Conservation (phyloP, 352 stramenopile genomes). For the Globisporangium mamillatum region DNA sequence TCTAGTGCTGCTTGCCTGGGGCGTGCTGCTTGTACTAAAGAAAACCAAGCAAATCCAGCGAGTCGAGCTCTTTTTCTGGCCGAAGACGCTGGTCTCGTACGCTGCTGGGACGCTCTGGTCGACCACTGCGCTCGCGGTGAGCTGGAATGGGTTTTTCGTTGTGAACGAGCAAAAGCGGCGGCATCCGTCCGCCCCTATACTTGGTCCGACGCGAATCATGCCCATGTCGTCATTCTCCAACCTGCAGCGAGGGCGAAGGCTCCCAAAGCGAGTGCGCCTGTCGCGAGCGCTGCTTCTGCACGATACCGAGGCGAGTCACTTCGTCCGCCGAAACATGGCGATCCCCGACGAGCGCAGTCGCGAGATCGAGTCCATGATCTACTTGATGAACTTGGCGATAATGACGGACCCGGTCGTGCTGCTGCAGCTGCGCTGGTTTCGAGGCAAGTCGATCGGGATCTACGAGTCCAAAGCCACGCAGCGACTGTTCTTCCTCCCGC, state of each 20-base stretch:
- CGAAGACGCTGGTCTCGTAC: slow-evolving; percentile 17
- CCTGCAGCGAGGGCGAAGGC: background rate
- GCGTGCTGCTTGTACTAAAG: background rate
- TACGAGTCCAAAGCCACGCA: slow-evolving; percentile 5
- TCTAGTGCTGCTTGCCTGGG: slow-evolving; percentile 3
- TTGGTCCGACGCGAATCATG: slow-evolving; percentile 4
- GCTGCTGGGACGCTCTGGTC: slow-evolving; percentile 19
- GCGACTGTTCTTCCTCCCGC: slow-evolving; percentile 3
- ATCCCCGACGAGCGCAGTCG: background rate
- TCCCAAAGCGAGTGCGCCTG: background rate
- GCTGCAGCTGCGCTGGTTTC: background rate
- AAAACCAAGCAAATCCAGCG: background rate
- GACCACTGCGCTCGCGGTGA: slow-evolving; percentile 12
- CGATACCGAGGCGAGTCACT: background rate
- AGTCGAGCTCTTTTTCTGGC: slow-evolving; percentile 11
- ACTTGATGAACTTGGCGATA: slow-evolving; percentile 15
- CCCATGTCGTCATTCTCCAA: background rate
- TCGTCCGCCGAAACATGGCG: background rate
- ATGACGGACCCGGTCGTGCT: slow-evolving; percentile 8
- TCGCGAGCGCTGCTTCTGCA: slow-evolving; percentile 12
- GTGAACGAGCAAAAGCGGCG: background rate
- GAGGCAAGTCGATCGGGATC: background rate
- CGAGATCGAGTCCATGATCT: slow-evolving; percentile 13
- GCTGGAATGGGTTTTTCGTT: slow-evolving; percentile 15
- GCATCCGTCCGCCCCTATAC: background rate